These are phyloP conservation scores for Dalbergia cochinchinensis DNA, from an alignment of 306 rosid species.

Conservation along the genomic window DNA sequence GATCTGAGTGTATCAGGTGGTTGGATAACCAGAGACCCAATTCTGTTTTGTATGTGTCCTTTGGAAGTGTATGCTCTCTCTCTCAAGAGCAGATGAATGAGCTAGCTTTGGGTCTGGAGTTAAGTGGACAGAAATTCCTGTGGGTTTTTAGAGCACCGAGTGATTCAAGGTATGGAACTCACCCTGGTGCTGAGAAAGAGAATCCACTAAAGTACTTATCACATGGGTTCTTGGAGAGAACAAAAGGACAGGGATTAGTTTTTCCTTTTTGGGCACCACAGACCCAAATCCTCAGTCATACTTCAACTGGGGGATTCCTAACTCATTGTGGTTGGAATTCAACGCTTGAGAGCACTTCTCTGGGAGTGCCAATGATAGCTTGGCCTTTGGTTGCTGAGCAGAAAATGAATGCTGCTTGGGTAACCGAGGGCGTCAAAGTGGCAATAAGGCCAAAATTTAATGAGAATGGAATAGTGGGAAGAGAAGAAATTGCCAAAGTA, in stretches of 20 bases:
- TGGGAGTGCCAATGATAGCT: conserved; percentile 46
- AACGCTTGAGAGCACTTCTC: conserved; percentile 31
- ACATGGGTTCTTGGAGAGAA: conserved; percentile 41
- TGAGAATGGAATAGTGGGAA: conserved; percentile 18
- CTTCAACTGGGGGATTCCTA: conserved; percentile 47
- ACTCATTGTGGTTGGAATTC: conserved; percentile 56
- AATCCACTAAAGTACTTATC: conserved; percentile 43
- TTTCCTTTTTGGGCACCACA: conserved; percentile 50
- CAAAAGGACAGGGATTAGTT: conserved; percentile 35
- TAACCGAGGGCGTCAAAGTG: conserved; percentile 35
- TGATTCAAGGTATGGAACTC: conserved; percentile 44
- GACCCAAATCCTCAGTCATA: conserved; percentile 33
- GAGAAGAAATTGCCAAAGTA: conserved; percentile 37
- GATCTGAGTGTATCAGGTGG: conserved; percentile 38
- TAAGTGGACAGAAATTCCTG: conserved; percentile 44
- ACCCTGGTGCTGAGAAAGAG: conserved; percentile 14
- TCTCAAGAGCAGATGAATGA: conserved; percentile 37
- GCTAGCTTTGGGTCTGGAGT: conserved; percentile 49
- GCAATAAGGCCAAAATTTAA: conserved; percentile 37
- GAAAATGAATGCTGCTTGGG: conserved; percentile 39
- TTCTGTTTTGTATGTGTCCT: conserved; percentile 47
- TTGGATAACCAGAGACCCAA: conserved; percentile 25
- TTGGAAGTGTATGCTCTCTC: conserved; percentile 51
- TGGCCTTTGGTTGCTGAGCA: conserved; percentile 51
- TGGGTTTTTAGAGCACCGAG: conserved; percentile 50